phyloP scores from a whole-genome alignment of 2,329 filamentous ascomycete genomes.

The Penicillium vulpinum region DNA sequence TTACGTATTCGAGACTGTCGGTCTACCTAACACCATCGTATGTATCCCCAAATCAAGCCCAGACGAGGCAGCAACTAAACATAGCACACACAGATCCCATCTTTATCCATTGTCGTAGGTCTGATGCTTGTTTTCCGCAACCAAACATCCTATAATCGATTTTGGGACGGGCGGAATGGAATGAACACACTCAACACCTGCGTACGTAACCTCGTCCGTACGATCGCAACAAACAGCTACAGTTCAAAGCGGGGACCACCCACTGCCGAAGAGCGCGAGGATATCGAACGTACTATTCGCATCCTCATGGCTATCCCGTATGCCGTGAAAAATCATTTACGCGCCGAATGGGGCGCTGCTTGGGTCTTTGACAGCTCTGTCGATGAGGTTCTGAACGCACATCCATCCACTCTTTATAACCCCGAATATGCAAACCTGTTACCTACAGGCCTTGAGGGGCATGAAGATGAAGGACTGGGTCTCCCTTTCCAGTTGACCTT shows the following conservation, averaged over 20 bases:
- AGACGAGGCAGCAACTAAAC: not conserved
- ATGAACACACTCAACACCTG: slow-evolving; percentile 59
- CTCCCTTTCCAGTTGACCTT: slow-evolving; percentile 62
- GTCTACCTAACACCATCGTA: slow-evolving; percentile 60
- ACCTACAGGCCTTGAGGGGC: slow-evolving; percentile 52
- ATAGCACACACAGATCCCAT: slow-evolving; percentile 51
- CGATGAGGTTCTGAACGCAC: slow-evolving; percentile 33
- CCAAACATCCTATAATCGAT: slow-evolving; percentile 63
- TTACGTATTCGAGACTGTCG: slow-evolving; percentile 52
- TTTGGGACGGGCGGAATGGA: slow-evolving; percentile 62
- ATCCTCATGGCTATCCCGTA: slow-evolving; percentile 63
- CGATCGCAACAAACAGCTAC: slow-evolving; percentile 54
- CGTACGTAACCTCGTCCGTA: slow-evolving; percentile 60
- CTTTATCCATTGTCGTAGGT: slow-evolving; percentile 65
- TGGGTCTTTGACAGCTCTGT: slow-evolving; percentile 29
- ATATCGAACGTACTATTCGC: slow-evolving; percentile 60
- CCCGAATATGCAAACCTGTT: slow-evolving; percentile 55
- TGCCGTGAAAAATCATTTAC: slow-evolving; percentile 64
- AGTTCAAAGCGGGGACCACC: slow-evolving; percentile 30
- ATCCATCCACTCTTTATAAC: slow-evolving; percentile 35
- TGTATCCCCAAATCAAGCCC: slow-evolving; percentile 15
- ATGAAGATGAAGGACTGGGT: slow-evolving; percentile 60
- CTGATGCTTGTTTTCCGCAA: slow-evolving; percentile 69
- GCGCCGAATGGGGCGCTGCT: slow-evolving; percentile 61
- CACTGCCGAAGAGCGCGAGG: slow-evolving; percentile 49